Evolutionary conservation across 805 yeast species (phyloP).

Genomic region (Candida glaebosa): DNA sequence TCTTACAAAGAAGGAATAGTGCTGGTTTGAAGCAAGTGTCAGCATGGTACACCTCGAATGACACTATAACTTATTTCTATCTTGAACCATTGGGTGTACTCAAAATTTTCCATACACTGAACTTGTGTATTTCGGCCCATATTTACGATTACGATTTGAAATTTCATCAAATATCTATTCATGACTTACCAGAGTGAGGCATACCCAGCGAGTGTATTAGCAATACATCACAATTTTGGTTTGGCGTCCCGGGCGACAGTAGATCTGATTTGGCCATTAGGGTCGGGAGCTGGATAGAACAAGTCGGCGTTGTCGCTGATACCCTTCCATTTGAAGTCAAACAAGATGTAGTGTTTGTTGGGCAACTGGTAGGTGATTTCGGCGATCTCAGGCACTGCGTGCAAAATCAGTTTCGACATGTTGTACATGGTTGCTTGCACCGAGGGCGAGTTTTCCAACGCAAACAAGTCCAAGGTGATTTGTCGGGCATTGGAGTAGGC

Average conservation of each 20-base stretch:
- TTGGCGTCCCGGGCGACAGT: constrained; percentile 66
- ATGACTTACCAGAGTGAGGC: too few species aligned
- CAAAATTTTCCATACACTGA: too few species aligned
- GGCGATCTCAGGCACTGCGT: constrained; percentile 50
- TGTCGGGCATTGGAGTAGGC: constrained; percentile 61
- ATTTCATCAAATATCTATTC: too few species aligned
- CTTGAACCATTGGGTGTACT: too few species aligned
- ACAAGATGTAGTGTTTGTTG: constrained; percentile 85
- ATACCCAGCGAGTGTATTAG: too few species aligned
- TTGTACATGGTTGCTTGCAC: constrained; percentile 97
- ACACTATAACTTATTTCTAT: too few species aligned
- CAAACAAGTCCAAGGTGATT: constrained; percentile 73
- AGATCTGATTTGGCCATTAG: constrained; percentile 87
- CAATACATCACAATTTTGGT: constrained; percentile 46
- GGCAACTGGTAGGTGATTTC: constrained; percentile 77
- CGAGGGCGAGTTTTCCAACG: constrained; percentile 84
- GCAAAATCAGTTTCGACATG: constrained; percentile 75
- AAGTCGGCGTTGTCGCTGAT: constrained; percentile 75
- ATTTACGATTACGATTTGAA: too few species aligned
- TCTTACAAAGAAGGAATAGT: too few species aligned
- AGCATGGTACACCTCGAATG: too few species aligned
- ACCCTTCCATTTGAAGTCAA: constrained; percentile 83
- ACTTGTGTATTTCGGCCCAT: too few species aligned
- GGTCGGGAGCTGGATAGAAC: constrained; percentile 88
- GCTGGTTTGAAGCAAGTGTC: too few species aligned